Conservation (phyloP, 306 rosid species). For the Vicia villosa region DNA sequence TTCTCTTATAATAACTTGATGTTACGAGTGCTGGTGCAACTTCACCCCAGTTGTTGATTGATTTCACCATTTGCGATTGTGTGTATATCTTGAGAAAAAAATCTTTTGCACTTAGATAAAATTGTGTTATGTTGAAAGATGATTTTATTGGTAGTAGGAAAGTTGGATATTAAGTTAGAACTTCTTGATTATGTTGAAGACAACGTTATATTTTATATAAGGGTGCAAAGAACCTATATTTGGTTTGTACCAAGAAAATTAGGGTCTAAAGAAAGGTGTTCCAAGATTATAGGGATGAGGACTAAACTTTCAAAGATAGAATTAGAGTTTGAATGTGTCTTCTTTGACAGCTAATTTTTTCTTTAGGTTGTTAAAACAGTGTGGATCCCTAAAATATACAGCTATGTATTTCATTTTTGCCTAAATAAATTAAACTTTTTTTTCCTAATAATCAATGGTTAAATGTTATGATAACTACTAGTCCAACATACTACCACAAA, state of each 20-base stretch:
- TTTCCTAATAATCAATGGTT: too few species aligned
- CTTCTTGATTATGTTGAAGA: neutral
- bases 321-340: neutral
- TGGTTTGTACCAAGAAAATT: neutral
- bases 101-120: neutral
- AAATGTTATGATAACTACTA: too few species aligned
- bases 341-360: neutral
- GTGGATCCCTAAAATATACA: neutral
- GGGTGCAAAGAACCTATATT: constrained; percentile 5
- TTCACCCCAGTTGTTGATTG: constrained; percentile 37
- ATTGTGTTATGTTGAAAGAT: neutral
- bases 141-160: neutral
- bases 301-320: constrained; percentile 4
- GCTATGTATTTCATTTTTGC: neutral
- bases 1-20: constrained; percentile 26
- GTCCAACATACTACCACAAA: too few species aligned
- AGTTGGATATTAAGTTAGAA: constrained; percentile 8
- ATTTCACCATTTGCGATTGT: constrained; percentile 32
- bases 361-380: neutral
- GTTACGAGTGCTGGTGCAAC: constrained; percentile 37
- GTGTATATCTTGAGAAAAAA: neutral
- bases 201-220: neutral
- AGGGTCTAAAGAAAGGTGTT: neutral
- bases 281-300: neutral
- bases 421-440: too few species aligned